Base-by-base conservation (phyloP, 129 eudicot genomes). In the Scalesia atractyloides region DNA sequence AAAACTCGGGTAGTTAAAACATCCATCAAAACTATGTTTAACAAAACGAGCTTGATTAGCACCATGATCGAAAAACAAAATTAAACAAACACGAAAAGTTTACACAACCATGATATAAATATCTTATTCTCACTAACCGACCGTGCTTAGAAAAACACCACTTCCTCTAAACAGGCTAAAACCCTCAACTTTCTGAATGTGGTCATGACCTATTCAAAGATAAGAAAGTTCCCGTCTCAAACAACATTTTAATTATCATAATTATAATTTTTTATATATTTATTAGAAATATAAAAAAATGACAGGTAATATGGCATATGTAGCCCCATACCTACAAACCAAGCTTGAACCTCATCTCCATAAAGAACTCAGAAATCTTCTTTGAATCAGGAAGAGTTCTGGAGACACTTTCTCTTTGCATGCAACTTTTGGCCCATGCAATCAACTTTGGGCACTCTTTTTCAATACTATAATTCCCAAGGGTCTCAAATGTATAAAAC, bases 361-460 rank as follows among this genome's bases (percentile, higher is more conserved):
- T 2, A 15, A 56, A 20, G 30, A 13, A 53, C 59, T 80, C 84
- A 13, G 74, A 80, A 18, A 75, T 30, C 62, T 73, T 80, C 14
- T 68, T 70, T 1, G 80, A 22, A 34, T 75, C 73, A 2, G 58
- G 64, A 47, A 75, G 77, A 70, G 76, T 50, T 24, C 75, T 75
- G 59, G 77, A 64, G 64, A 81, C 81, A 12, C 81, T 81, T 7
- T 69, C 74, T 37, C 73, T 69, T 62, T 81, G 73, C 69, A 81
- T 37, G 66, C 84, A 81, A 69, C 84, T 81, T 64, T 81, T 75
- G 49, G 77, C 81, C 84, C 84, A 81, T 69, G 70, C 77, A 56
- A 81, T 54, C 63, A 81, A 67, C 68, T 75, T 75, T 20, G 84
- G 84, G 41, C 84, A 81, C 68, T 75, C 77, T 22, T 54, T 53